These are phyloP conservation scores for Chenopodium quinoa DNA, from an alignment of 148 eudicot genomes.

Conservation along the genomic window DNA sequence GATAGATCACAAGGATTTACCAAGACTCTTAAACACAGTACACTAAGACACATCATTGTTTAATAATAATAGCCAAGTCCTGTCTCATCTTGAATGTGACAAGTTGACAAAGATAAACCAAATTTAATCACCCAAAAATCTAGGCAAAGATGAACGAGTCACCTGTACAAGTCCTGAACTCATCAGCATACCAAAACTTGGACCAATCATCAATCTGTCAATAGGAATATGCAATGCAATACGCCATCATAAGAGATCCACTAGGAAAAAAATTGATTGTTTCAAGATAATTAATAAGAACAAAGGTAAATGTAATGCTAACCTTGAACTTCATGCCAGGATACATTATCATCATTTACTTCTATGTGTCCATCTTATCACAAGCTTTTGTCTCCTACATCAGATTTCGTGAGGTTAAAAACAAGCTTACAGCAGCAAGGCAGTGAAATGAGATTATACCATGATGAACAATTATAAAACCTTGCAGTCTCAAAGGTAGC, in stretches of 20 bases:
- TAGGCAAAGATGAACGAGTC: background rate
- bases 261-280: background rate
- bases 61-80: background rate
- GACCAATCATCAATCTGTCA: background rate
- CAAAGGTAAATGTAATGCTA: background rate
- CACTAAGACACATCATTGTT: background rate
- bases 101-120: background rate
- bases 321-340: slow-evolving; percentile 5
- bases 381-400: too few relatives aligned
- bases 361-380: background rate
- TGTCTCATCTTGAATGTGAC: background rate
- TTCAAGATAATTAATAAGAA: background rate
- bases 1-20: background rate
- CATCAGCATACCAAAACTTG: background rate
- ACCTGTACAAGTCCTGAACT: slow-evolving; percentile 3
- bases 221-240: background rate
- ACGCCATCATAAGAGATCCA: too few relatives aligned
- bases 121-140: background rate
- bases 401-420: background rate
- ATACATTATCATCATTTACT: background rate
- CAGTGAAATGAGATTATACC: background rate
- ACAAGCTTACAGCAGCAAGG: background rate
- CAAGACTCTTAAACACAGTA: background rate
- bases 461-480: background rate
- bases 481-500: background rate